Evolutionary conservation across 2,329 filamentous ascomycete genomes (phyloP), one percentile per base, ranked within the genome.

Genomic region (Gaeumannomyces tritici): DNA sequence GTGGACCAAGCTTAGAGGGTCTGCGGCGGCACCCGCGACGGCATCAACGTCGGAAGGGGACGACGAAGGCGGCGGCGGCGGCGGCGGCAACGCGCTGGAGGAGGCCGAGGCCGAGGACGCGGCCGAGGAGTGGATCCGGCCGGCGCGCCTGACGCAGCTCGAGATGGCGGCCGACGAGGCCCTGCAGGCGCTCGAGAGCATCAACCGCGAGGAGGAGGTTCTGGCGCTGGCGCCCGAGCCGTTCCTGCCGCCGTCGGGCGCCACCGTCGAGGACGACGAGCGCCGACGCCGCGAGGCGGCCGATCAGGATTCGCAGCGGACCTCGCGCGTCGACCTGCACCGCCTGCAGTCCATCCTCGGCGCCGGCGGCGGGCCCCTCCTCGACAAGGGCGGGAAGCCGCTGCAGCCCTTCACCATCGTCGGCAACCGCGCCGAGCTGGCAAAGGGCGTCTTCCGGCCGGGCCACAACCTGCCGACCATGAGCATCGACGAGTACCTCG

Each of bases 401-500:
- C 79, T 98, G 68, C 86, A 93, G 68, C 93, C 93, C 0, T 98
- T 99, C 70, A 97, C 92, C 1, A 80, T 99, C 27, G 80, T 96
- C 5, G 88, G 89, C 64, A 88, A 82, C 67, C 84, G 95, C 51
- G 86, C 91, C 65, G 87, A 91, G 65, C 75, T 96, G 64, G 84
- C 87, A 64, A 81, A 87, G 63, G 89, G 89, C 3, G 93, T 99
- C 0, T 99, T 99, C 75, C 83, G 90, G 62, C 86, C 91, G 0
- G 91, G 95, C 9, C 95, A 99, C 73, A 97, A 91, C 75, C 77
- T 99, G 63, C 95, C 95, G 0, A 98, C 95, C 3, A 98, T 99
- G 95, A 90, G 86, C 1, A 97, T 99, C 65, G 95, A 99, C 69
- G 95, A 99, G 77, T 99, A 98, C 71, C 80, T 99, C 21, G 95